Percentiles rank a stretch among this genome's conserved stretches.
Conservation (phyloP, 2,329 filamentous ascomycete species). For the Ceratocystiopsis sp. region DNA sequence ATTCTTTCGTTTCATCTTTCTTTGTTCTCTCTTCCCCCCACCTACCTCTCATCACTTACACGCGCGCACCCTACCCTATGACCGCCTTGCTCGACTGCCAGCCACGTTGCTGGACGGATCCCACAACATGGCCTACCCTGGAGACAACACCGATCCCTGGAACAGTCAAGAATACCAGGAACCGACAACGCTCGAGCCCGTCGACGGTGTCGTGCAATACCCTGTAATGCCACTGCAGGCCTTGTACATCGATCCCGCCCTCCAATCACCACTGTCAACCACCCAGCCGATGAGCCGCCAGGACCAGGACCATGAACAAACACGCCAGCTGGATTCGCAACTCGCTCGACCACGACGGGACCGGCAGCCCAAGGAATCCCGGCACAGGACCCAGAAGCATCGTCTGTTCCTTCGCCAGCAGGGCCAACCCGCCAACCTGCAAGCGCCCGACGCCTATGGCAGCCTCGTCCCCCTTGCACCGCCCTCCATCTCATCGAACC, state of each 20-base stretch:
- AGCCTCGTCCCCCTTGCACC: neutral
- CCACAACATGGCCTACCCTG: conserved; percentile 1
- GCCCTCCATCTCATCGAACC: conserved; percentile 1
- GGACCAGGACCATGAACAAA: neutral
- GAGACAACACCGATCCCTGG: neutral
- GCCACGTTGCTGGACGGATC: conserved; percentile 2
- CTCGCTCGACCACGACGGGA: neutral
- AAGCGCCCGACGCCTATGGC: too few species aligned
- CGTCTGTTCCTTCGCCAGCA: too few species aligned
- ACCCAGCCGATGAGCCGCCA: neutral
- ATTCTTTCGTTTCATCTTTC: neutral
- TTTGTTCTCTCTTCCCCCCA: neutral
- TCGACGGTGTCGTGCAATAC: neutral
- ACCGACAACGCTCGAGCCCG: neutral
- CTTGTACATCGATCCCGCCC: neutral
- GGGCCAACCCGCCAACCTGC: too few species aligned
- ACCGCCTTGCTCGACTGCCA: conserved; percentile 1
- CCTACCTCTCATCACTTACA: neutral
- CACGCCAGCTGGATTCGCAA: neutral
- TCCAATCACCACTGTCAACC: neutral
- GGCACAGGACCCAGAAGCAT: too few species aligned
- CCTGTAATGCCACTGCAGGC: neutral
- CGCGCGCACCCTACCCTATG: too few species aligned
- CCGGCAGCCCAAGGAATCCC: neutral
- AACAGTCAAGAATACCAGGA: neutral